Evolutionary conservation across 306 rosid species (phyloP), one percentile per base, ranked within the genome.

Genomic region (Vicia faba): DNA sequence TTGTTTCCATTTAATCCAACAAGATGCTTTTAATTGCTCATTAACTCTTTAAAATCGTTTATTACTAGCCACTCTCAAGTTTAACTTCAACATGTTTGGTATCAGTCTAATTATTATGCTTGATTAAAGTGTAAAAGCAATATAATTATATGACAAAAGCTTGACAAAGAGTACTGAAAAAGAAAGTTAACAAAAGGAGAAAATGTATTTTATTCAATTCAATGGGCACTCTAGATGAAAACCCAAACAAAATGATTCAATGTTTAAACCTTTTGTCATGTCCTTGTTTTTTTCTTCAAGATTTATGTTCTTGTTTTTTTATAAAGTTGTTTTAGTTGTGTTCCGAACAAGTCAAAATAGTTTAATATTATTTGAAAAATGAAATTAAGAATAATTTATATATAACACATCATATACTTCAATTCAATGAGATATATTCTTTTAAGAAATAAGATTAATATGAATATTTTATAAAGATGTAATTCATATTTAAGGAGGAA

Each of bases 1-100:
- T 19, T 85, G 98, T 78, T 83, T 77, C 90, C 86, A 61, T 50
- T 76, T 74, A 83, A 79, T 78, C 85, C 68, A 83, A 83, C 92
- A 89, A 61, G 44, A 65, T 80, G 71, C 81, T 72, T 74, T 83
- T 46, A 56, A 68, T 72, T 67, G 38, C 76, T 70, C 14, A 68
- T 67, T 64, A 26, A 57, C 78, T 48, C 74, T 61, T 53, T 18
- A 7, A 1, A 33, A 7, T 33, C 64, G 61, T 65, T 46, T 46
- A 56, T 31, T 19, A 31, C 35, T 35, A 74, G 66, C 66, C 63
- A 57, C 48, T 72, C 49, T 28, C 61, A 59, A 11, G 5, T 69
- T 41, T 45, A 54, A 67, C 35, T 82, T 61, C 74, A 66, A 70
- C 66, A 72, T 74, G 83, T 78, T 78, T 40, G 83, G 80, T 78